Conservation (phyloP, 768 basidiomycete species). For the Suillus subaureus region DNA sequence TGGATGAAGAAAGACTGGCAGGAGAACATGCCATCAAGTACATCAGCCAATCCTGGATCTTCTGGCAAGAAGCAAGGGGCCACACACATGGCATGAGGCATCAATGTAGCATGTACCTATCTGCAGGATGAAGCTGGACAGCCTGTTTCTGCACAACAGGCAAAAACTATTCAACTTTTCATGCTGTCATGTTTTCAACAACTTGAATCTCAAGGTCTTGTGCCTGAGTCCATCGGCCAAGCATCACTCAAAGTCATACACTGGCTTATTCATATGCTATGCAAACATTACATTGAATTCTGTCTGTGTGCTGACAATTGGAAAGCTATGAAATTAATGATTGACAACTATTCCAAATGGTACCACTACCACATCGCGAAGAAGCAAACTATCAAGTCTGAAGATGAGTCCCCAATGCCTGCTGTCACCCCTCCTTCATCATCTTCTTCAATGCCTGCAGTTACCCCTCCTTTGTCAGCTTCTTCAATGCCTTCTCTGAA, state of each 20-base stretch:
- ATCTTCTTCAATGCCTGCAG: neutral
- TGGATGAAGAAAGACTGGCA: neutral
- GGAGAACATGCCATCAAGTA: neutral
- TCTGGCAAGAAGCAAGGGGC: neutral
- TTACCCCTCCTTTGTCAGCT: neutral
- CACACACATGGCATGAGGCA: neutral
- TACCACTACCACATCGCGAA: neutral
- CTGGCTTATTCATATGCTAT: neutral
- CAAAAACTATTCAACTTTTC: neutral
- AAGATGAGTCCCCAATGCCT: neutral
- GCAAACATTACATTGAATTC: neutral
- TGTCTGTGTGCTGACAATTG: neutral
- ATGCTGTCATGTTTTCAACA: neutral
- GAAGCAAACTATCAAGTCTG: neutral
- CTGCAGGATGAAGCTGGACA: neutral
- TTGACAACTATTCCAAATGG: neutral
- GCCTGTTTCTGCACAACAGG: neutral
- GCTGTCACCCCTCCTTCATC: neutral
- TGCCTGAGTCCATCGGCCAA: neutral
- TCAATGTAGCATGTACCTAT: neutral
- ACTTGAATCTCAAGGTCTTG: neutral
- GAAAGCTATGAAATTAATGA: neutral
- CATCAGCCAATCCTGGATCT: neutral
- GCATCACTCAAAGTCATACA: neutral
- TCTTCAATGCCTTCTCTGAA: neutral